These are phyloP conservation scores for Aspergillus jensenii DNA, from an alignment of 2,329 filamentous ascomycete genomes.

Conservation along the genomic window DNA sequence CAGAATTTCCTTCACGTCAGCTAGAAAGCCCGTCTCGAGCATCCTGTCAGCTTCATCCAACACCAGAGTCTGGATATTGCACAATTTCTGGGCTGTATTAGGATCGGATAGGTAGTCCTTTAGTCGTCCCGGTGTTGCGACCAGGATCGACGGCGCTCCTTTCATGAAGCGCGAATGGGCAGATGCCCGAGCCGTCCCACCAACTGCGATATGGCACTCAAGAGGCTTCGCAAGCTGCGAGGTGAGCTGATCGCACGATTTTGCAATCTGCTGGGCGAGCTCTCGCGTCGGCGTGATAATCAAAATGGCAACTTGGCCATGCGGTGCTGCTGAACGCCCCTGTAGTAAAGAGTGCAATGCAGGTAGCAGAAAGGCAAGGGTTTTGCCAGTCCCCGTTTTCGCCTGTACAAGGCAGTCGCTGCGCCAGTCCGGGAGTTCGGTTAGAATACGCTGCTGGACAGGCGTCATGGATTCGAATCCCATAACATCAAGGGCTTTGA, in stretches of 20 bases:
- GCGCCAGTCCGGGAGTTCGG: slow-evolving; percentile 49
- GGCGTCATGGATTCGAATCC: slow-evolving; percentile 49
- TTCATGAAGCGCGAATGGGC: slow-evolving; percentile 30
- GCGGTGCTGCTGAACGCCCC: slow-evolving; percentile 24
- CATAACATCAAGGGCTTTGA: slow-evolving; percentile 34
- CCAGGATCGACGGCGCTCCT: slow-evolving; percentile 38
- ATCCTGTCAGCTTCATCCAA: slow-evolving; percentile 43
- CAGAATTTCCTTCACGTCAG: slow-evolving; percentile 54
- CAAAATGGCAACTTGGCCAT: slow-evolving; percentile 46
- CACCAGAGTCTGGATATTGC: slow-evolving; percentile 50
- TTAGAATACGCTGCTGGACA: slow-evolving; percentile 55
- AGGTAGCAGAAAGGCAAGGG: slow-evolving; percentile 50
- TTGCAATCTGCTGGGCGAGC: slow-evolving; percentile 52
- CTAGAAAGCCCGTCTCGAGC: slow-evolving; percentile 45
- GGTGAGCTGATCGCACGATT: slow-evolving; percentile 45
- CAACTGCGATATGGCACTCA: slow-evolving; percentile 48
- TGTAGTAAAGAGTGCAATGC: slow-evolving; percentile 47
- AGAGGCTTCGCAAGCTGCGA: slow-evolving; percentile 38
- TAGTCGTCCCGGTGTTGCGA: slow-evolving; percentile 50
- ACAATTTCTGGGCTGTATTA: slow-evolving; percentile 43
- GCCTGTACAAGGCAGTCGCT: slow-evolving; percentile 57
- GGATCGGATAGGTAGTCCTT: slow-evolving; percentile 49
- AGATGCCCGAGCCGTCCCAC: slow-evolving; percentile 34
- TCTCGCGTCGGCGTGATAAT: slow-evolving; percentile 51
- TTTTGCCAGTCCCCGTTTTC: slow-evolving; percentile 54